These are phyloP conservation scores for Cutaneotrichosporon spelunceum DNA, from an alignment of 1,284 basidiomycete species.

Conservation along the genomic window DNA sequence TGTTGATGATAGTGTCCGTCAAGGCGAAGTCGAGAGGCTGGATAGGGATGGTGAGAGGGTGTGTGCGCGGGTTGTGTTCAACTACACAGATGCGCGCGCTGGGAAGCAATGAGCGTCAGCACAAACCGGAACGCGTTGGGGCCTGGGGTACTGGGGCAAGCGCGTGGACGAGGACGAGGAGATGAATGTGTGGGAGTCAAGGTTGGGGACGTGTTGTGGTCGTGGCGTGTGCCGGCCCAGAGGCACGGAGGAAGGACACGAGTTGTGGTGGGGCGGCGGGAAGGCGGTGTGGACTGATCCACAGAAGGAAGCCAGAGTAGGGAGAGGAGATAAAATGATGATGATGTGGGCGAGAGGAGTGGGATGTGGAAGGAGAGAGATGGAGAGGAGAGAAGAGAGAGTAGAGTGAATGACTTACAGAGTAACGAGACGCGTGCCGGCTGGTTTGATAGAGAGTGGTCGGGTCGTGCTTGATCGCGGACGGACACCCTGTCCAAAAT, in stretches of 20 bases:
- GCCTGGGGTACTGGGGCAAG: not conserved
- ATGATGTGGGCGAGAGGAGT: not conserved
- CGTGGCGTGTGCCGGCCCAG: not conserved
- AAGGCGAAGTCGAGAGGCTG: not conserved
- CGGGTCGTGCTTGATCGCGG: not conserved
- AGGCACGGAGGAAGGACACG: not conserved
- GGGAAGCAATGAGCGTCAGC: not conserved
- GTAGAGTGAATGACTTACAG: not conserved
- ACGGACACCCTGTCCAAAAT: not conserved
- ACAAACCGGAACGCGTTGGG: not conserved
- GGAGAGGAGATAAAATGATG: not conserved
- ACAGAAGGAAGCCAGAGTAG: not conserved
- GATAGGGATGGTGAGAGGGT: not conserved
- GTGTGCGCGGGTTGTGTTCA: not conserved
- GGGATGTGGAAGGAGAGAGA: not conserved
- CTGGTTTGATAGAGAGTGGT: not conserved
- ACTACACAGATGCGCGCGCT: not conserved
- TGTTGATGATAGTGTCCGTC: not conserved
- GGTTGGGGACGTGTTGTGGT: not conserved
- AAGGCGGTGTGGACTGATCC: not conserved
- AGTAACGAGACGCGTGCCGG: not conserved
- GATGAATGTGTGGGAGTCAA: not conserved
- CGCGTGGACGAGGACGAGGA: not conserved
- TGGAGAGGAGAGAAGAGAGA: not conserved
- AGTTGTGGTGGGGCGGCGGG: not conserved